Conservation (phyloP, 768 basidiomycete genomes). For the Lentinula raphanica region DNA sequence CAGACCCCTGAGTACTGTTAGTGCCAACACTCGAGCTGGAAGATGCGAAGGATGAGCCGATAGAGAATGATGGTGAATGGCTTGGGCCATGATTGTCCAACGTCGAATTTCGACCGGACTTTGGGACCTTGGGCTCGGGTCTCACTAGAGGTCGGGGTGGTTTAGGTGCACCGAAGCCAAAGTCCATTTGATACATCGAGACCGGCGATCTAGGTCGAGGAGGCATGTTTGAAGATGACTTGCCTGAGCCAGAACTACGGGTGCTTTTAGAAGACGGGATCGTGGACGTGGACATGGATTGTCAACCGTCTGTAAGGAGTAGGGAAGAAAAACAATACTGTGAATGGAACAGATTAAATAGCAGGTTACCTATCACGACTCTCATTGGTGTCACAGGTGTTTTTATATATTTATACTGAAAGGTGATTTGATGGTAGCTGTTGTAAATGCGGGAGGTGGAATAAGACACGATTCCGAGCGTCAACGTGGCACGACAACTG, state of each 20-base stretch:
- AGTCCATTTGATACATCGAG: constrained; percentile 3
- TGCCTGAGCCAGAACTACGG: neutral
- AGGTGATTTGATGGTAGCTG: neutral
- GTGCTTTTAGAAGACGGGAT: neutral
- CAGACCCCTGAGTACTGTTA: neutral
- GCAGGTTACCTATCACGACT: neutral
- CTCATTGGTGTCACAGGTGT: neutral
- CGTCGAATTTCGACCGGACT: neutral
- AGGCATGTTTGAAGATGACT: neutral
- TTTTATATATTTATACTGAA: neutral
- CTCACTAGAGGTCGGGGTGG: neutral
- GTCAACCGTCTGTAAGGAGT: neutral
- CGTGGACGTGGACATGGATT: too few species aligned
- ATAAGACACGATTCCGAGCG: neutral
- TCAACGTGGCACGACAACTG: neutral
- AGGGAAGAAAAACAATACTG: neutral
- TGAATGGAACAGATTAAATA: neutral
- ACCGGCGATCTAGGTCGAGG: constrained; percentile 3
- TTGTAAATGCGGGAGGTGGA: neutral
- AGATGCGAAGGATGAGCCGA: neutral
- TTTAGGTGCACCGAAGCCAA: neutral
- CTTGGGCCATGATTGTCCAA: neutral
- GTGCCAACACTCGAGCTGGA: constrained; percentile 1
- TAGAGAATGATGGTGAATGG: neutral
- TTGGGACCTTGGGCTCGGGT: neutral